These are phyloP conservation scores for Boletus reticulatus DNA, from an alignment of 768 basidiomycete genomes.

Conservation along the genomic window DNA sequence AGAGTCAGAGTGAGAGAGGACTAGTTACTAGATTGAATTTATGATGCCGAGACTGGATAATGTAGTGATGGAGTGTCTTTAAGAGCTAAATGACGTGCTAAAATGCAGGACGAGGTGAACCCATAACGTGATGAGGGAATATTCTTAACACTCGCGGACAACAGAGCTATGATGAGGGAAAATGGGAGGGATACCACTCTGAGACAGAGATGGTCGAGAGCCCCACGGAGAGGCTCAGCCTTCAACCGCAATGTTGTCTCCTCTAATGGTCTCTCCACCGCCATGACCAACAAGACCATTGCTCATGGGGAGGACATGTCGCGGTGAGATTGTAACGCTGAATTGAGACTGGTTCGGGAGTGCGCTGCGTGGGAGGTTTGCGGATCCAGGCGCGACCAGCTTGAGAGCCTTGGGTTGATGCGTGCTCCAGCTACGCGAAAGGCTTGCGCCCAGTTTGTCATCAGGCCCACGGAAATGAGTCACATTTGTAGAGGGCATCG, in stretches of 20 bases:
- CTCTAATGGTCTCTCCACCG: conserved; percentile 13
- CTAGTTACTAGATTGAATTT: conserved; percentile 26
- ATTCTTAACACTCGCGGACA: conserved; percentile 15
- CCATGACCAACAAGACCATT: conserved; percentile 11
- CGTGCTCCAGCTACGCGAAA: conserved; percentile 60
- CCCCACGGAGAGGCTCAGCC: conserved; percentile 29
- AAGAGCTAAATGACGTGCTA: conserved; percentile 12
- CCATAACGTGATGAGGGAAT: conserved; percentile 10
- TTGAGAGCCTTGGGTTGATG: conserved; percentile 46
- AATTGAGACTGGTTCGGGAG: conserved; percentile 47
- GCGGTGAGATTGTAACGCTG: conserved; percentile 36
- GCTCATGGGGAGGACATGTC: conserved; percentile 5
- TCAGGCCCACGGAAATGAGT: conserved; percentile 29
- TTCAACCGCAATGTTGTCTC: conserved; percentile 22
- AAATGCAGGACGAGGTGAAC: conserved; percentile 16
- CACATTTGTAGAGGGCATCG: conserved; percentile 11
- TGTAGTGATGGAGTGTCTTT: conserved; percentile 17
- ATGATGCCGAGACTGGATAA: conserved; percentile 26
- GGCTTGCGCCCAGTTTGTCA: conserved; percentile 50
- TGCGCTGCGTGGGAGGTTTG: conserved; percentile 52
- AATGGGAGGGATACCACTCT: not conserved
- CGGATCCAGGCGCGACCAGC: conserved; percentile 26
- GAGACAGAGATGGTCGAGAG: not conserved
- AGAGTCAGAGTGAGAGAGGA: conserved; percentile 3
- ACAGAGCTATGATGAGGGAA: not conserved